These are phyloP conservation scores for Eimeria zaria DNA, from an alignment of 169 alveolate genomes.

Conservation along the genomic window DNA sequence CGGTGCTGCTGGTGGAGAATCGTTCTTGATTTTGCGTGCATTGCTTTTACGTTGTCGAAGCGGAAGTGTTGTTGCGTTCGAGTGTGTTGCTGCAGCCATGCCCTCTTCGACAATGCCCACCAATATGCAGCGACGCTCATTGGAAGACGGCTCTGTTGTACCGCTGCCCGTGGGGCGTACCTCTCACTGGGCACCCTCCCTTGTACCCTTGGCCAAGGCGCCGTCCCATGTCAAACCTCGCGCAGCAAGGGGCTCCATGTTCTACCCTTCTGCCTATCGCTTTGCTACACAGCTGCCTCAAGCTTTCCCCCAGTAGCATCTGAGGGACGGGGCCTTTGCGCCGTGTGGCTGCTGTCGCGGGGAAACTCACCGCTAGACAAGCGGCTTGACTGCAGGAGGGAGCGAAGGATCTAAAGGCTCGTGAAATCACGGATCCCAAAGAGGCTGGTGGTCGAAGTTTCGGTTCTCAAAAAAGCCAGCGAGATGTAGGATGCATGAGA, in stretches of 20 bases:
- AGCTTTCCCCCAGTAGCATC: background rate
- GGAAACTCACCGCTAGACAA: background rate
- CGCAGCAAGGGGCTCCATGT: constrained; percentile 9
- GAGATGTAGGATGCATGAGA: background rate
- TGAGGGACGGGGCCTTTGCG: too few relatives aligned
- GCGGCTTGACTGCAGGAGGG: background rate
- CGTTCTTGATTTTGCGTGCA: background rate
- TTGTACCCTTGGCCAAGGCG: background rate
- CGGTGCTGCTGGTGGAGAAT: background rate
- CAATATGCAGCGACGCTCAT: background rate
- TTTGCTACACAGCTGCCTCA: constrained; percentile 33
- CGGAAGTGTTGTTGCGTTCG: background rate
- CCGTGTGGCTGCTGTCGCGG: background rate
- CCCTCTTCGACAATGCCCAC: background rate
- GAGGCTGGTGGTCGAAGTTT: background rate
- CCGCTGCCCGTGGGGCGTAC: background rate
- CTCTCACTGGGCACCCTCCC: background rate
- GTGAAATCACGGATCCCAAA: background rate
- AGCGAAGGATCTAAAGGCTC: background rate
- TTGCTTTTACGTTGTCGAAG: background rate
- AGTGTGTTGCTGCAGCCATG: constrained; percentile 13
- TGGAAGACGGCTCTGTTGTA: background rate
- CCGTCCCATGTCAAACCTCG: background rate
- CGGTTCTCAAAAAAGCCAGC: background rate
- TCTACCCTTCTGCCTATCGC: constrained; percentile 17